Base-by-base conservation (phyloP, 495 filamentous ascomycete genomes). In the Penicillium soppii region DNA sequence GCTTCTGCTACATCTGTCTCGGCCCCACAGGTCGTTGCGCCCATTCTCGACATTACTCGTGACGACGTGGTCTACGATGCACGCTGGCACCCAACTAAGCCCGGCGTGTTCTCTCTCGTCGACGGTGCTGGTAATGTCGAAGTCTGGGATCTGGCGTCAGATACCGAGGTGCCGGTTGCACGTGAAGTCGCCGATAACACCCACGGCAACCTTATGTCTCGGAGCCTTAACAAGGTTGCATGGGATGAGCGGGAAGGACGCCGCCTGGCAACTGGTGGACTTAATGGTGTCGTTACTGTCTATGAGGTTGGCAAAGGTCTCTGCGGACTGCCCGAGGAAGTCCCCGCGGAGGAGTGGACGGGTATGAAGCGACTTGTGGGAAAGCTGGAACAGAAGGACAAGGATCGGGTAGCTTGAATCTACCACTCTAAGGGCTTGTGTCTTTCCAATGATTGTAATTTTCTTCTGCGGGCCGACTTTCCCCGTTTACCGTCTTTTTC, bases 1-100 rank as follows among this genome's bases (percentile, higher is more conserved):
- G 69, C 74, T 12, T 68, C 76, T 10, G 65, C 70, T 7, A 72
- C 72, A 12, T 75, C 78, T 0, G 63, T 68, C 15, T 61, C 58
- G 21, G 53, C 66, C 15, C 68, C 69, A 1, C 71, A 74, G 43
- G 67, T 70, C 10, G 61, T 90, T 15, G 67, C 81, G 2, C 95
- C 95, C 1, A 78, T 99, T 8, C 73, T 97, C 10, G 91, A 97
- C 42, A 87, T 97, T 57, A 84, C 83, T 26, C 86, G 95, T 23
- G 94, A 99, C 72, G 94, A 97, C 56, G 82, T 96, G 6, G 91
- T 97, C 35, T 99, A 97, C 70, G 92, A 96, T 70, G 91, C 91
- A 0, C 82, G 83, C 10, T 99, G 94, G 94, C 92, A 89, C 27
- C 92, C 94, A 0, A 80, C 90, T 56, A 88, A 90, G 58, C 94